A percentile compares a stretch with the other conserved stretches of the same genome.
phyloP scores from a whole-genome alignment of 306 rosid species.

The Trifolium pratense region DNA sequence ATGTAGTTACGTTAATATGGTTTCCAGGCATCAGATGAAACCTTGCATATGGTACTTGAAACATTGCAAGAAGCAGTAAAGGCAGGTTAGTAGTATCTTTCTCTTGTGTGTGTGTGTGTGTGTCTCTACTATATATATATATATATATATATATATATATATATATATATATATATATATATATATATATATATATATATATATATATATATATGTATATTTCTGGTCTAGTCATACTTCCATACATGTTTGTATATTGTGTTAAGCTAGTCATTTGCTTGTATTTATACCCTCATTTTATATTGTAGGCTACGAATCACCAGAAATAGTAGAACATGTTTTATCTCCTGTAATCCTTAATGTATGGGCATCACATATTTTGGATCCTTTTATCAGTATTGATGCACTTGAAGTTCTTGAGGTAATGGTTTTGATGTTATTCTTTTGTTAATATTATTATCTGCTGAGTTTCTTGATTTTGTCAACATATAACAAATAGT shows the following conservation, averaged over 20 bases:
- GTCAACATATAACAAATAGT: conserved; percentile 29
- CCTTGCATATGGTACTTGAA: conserved; percentile 90
- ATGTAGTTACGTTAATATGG: conserved; percentile 42
- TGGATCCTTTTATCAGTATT: conserved; percentile 93
- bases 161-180: too few relatives aligned
- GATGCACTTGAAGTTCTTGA: conserved; percentile 94
- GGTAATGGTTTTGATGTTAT: conserved; percentile 56
- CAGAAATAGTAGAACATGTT: conserved; percentile 64
- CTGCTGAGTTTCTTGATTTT: conserved; percentile 21
- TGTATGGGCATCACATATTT: conserved; percentile 81
- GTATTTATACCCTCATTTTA: conserved; percentile 33
- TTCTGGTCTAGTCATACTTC: not conserved
- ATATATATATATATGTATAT: too few relatives aligned
- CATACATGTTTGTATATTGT: not conserved
- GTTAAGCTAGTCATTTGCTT: conserved; percentile 23
- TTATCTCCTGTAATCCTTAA: conserved; percentile 86
- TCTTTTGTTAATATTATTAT: conserved; percentile 32
- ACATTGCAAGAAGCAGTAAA: conserved; percentile 76
- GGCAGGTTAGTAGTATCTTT: conserved; percentile 60
- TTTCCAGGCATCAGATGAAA: conserved; percentile 88
- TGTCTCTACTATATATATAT: too few relatives aligned
- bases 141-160: too few relatives aligned
- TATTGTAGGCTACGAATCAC: conserved; percentile 66
- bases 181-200: too few relatives aligned
- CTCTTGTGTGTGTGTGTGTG: conserved; percentile 3